These are phyloP conservation scores for Suhomyces pyralidae DNA, from an alignment of 805 yeast genomes.

Conservation along the genomic window DNA sequence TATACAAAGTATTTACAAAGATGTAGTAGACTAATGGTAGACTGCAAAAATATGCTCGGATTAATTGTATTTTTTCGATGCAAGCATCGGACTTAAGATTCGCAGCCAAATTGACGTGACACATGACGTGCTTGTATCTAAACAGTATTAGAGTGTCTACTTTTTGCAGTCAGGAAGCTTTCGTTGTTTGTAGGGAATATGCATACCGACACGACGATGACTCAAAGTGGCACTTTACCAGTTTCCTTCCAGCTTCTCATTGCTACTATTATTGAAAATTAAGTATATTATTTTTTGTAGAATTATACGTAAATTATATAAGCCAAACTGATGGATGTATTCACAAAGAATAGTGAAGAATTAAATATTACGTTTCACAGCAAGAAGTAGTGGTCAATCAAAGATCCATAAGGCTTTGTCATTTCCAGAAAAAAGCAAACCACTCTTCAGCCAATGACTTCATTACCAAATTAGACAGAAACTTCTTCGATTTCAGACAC, in stretches of 20 bases:
- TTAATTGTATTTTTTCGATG: background rate
- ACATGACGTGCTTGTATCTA: too few species aligned
- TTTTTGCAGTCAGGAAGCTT: too few species aligned
- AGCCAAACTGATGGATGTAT: background rate
- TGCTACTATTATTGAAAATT: too few species aligned
- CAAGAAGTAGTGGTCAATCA: too few species aligned
- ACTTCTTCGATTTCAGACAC: constrained; percentile 27
- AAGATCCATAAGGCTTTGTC: too few species aligned
- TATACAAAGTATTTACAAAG: background rate
- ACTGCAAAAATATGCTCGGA: background rate
- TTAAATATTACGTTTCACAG: background rate
- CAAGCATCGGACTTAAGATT: background rate
- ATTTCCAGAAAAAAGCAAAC: too few species aligned
- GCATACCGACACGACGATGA: too few species aligned
- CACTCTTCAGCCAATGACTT: background rate
- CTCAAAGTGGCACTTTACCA: too few species aligned
- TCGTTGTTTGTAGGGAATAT: too few species aligned
- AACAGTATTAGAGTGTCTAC: too few species aligned
- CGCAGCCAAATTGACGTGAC: background rate
- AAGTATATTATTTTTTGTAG: background rate
- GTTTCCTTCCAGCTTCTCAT: too few species aligned
- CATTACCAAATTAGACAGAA: constrained; percentile 13
- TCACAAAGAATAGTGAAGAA: constrained; percentile 3
- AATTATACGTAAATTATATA: background rate
- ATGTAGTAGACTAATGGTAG: background rate